Base-by-base conservation (phyloP, 2,329 filamentous ascomycete genomes). In the Sporothrix globosa region DNA sequence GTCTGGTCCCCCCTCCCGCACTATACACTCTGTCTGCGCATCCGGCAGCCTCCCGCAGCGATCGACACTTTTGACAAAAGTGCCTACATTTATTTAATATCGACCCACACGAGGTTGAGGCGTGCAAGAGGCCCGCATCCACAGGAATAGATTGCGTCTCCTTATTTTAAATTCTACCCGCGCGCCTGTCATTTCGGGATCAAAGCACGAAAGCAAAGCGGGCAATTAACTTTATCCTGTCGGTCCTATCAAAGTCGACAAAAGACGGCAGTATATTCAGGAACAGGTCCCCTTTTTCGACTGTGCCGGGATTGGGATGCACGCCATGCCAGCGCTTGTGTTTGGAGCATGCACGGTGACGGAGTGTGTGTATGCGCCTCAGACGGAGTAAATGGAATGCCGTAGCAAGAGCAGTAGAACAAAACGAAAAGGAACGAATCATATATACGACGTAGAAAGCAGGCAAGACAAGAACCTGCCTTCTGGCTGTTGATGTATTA, bases 141-240 rank as follows among this genome's bases (percentile, higher is more conserved):
- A 50, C 14, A 65, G 17, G 14, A 27, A 50, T 65, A 65, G 17
- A 65, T 65, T 65, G 60, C 19, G 14, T 27, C 21, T 61, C 21
- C 41, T 30, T 65, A 44, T 48, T 9, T 63, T 19, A 46, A 46
- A 14, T 46, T 46, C 58, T 63, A 27, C 27, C 39, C 58, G 39
- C 58, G 58, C 39, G 58, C 58, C 61, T 30, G 44, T 21, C 24
- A 65, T 34, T 65, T 65, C 17, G 61, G 44, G 9, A 50, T 34
- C 44, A 48, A 48, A 65, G 60, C 60, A 65, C 21, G n/a, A 13
- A 54, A 4, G n/a, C 11, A 27, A 1, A 61, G 19, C 19, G 24
- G 24, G 44, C 60, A 50, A 65, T 50, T 34, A 48, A 65, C 46
- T 34, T 65, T 65, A 46, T 50, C 14, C 21, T 30, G 41, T 50